phyloP scores from a whole-genome alignment of 192 early-diverging fungal species.

The Umbelopsis vinacea region DNA sequence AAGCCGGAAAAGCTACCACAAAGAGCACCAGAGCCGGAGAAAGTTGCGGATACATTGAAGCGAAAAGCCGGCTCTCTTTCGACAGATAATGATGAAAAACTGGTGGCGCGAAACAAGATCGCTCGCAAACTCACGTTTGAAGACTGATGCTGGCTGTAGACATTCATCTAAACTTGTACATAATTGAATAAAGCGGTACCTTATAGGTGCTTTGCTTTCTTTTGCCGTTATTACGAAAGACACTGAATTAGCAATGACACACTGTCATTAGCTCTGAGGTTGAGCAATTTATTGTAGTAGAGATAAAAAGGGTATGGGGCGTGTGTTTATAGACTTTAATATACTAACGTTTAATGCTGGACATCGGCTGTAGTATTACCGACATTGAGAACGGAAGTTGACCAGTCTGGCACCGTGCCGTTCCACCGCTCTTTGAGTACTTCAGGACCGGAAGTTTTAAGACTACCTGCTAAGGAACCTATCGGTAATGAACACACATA shows the following conservation, averaged over 20 bases:
- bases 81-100: not conserved
- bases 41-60: conserved; percentile 19
- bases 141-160: not conserved
- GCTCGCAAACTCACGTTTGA: conserved; percentile 8
- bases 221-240: not conserved
- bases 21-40: conserved; percentile 38
- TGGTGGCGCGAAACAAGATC: not conserved
- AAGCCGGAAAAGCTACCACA: conserved; percentile 68
- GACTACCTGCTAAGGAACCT: conserved; percentile 75
- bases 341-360: not conserved
- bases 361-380: not conserved
- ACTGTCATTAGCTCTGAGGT: too few species aligned
- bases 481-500: too few species aligned
- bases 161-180: not conserved
- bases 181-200: not conserved
- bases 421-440: conserved; percentile 67
- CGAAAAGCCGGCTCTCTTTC: conserved; percentile 17
- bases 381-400: conserved; percentile 31
- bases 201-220: too few species aligned
- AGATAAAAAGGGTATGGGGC: not conserved
- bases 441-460: conserved; percentile 75
- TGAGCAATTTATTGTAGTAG: not conserved
- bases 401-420: conserved; percentile 70
- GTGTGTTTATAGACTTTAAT: too few species aligned
- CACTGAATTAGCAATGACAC: not conserved